Evolutionary conservation across 1,284 basidiomycete species (phyloP), one percentile per base, ranked within the genome.

Genomic region (Thecaphora thlaspeos): DNA sequence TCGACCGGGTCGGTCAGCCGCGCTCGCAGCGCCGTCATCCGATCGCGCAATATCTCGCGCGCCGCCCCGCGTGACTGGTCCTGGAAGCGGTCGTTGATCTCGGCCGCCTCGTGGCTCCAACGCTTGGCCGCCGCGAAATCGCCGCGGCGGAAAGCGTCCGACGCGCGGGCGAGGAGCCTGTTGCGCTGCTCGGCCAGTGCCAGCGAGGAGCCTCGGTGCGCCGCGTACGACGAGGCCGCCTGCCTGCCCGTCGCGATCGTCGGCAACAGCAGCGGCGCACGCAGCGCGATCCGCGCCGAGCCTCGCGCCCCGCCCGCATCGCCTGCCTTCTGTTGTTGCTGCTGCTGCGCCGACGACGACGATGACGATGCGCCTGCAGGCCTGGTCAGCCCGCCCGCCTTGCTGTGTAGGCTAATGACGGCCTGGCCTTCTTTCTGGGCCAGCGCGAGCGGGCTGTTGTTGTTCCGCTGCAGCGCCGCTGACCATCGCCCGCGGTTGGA

Each of bases 61-160:
- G 82, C 81, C 1, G 92, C 92, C 2, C 90, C 89, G 43, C 84
- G 84, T 18, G 83, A 84, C 82, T 89, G 89, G 80, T 95, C 91
- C 30, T 81, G 82, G 88, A 97, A 94, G 78, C 89, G 88, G 37
- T 85, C 85, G 74, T 96, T 96, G 55, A 96, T 81, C 41, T 91
- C 89, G 70, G 94, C 90, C 4, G 92, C 94, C 75, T 97, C 93
- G 37, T 89, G 82, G 66, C 88, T 90, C 81, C 93, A 96, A 43
- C 91, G 83, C 78, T 95, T 94, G 21, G 94, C 94, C 0, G 89
- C 88, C 0, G 91, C 91, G 3, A 93, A 93, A 67, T 98, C 93
- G 4, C 93, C 92, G 12, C 89, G 84, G 41, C 90, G 83, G 88
- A 90, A 97, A 2, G 93, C 91, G 73, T 96, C 91, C 1, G 94